Percentiles rank a stretch among this genome's conserved stretches.
phyloP scores from a whole-genome alignment of 2,329 filamentous ascomycete genomes.

The Exophiala oligosperma region DNA sequence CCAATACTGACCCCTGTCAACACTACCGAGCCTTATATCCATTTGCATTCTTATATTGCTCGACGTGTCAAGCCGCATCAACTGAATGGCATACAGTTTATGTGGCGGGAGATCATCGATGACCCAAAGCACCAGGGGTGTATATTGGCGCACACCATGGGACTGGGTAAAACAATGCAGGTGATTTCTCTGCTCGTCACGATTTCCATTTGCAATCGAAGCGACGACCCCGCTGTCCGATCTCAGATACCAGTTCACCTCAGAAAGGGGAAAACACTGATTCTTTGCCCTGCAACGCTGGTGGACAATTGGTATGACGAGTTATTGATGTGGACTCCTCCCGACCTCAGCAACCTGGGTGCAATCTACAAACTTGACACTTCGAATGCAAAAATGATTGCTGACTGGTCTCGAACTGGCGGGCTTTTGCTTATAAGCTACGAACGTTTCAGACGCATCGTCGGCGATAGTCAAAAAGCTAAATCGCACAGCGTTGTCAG shows the following conservation, averaged over 20 bases:
- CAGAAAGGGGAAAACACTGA: constrained; percentile 62
- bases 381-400: constrained; percentile 1
- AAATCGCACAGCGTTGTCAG: constrained; percentile 34
- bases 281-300: constrained; percentile 74
- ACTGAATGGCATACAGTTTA: constrained; percentile 75
- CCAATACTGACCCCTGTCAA: constrained; percentile 40
- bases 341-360: constrained; percentile 54
- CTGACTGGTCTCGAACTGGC: constrained; percentile 48
- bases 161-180: constrained; percentile 90
- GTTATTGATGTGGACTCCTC: constrained; percentile 68
- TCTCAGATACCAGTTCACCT: constrained; percentile 69
- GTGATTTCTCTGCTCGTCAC: constrained; percentile 79
- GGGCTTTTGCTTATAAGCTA: constrained; percentile 80
- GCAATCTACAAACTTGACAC: constrained; percentile 37
- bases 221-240: constrained; percentile 55
- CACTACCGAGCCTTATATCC: constrained; percentile 44
- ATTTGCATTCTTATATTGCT: constrained; percentile 65
- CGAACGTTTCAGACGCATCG: constrained; percentile 55
- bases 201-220: constrained; percentile 65
- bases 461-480: constrained; percentile 17
- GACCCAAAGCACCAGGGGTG: constrained; percentile 68
- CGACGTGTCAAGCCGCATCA: constrained; percentile 75
- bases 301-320: constrained; percentile 85
- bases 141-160: constrained; percentile 86
- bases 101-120: constrained; percentile 80